Conservation (phyloP, 2,329 filamentous ascomycete species). For the Colletotrichum sp. region DNA sequence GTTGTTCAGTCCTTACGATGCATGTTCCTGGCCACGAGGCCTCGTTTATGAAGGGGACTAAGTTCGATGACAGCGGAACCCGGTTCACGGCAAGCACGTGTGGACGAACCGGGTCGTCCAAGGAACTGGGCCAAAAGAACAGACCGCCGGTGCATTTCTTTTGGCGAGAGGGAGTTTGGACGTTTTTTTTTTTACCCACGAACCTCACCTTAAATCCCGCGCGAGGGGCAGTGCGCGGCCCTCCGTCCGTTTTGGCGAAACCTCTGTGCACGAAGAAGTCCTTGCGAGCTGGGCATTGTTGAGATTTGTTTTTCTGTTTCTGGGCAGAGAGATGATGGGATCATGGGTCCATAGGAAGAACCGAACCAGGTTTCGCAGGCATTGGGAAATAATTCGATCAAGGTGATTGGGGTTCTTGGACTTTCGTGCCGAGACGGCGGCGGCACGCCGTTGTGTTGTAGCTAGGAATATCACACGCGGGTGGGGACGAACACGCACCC, state of each 20-base stretch:
- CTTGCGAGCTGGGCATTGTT: not conserved
- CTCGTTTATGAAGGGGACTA: not conserved
- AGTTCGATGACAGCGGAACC: conserved; percentile 11
- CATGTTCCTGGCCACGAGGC: not conserved
- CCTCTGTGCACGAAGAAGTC: not conserved
- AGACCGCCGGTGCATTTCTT: not conserved
- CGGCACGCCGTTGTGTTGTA: not conserved
- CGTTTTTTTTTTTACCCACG: not conserved
- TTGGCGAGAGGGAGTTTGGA: not conserved
- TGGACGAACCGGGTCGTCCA: not conserved
- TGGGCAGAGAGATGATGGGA: not conserved
- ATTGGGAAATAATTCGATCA: not conserved
- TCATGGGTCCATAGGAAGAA: not conserved
- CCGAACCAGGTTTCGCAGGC: not conserved
- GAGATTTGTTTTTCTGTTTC: not conserved
- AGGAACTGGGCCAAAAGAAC: not conserved
- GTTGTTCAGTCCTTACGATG: not conserved
- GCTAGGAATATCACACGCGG: not conserved
- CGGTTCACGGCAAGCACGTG: not conserved
- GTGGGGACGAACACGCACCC: not conserved
- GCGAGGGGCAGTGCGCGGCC: not conserved
- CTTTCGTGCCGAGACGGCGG: not conserved
- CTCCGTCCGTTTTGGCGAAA: not conserved
- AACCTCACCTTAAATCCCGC: not conserved
- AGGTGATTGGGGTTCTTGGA: not conserved